Evolutionary conservation across 2,329 filamentous ascomycete species (phyloP).

Genomic region (Xylariaceae sp.): DNA sequence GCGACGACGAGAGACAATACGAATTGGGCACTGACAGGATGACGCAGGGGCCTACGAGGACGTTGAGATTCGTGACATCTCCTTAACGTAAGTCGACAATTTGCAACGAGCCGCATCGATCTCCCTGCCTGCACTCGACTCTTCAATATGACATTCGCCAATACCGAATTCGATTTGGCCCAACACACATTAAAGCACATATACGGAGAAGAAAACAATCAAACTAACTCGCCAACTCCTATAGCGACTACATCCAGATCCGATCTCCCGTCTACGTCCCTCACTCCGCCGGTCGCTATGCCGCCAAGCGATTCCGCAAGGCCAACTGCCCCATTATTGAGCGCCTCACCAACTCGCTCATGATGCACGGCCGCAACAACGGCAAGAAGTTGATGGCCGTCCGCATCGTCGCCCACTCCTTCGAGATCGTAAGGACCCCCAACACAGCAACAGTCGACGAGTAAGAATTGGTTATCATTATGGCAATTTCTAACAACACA

Average conservation of each 20-base stretch:
- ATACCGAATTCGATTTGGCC: slow-evolving; percentile 14
- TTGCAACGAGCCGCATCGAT: too few species aligned
- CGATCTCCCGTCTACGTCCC: slow-evolving; percentile 98
- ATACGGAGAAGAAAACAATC: slow-evolving; percentile 19
- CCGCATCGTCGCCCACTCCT: slow-evolving; percentile 97
- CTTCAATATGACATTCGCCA: background rate
- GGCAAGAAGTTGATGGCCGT: slow-evolving; percentile 99
- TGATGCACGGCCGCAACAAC: slow-evolving; percentile 99
- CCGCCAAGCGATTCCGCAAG: slow-evolving; percentile 99
- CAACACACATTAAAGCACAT: slow-evolving; percentile 8
- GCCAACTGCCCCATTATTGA: slow-evolving; percentile 99
- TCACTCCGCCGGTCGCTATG: slow-evolving; percentile 98
- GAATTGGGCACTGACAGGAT: slow-evolving; percentile 9
- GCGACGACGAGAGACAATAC: background rate
- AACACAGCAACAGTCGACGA: slow-evolving; percentile 2
- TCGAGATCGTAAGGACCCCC: slow-evolving; percentile 86
- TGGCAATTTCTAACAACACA: slow-evolving; percentile 7
- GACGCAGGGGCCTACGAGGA: slow-evolving; percentile 73
- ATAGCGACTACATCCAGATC: slow-evolving; percentile 99
- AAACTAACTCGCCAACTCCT: slow-evolving; percentile 35
- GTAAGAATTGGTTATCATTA: background rate
- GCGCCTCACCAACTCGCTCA: slow-evolving; percentile 99
- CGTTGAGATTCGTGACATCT: slow-evolving; percentile 99
- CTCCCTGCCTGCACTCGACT: too few species aligned
- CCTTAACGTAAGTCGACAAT: slow-evolving; percentile 80